phyloP scores from a whole-genome alignment of 2,329 filamentous ascomycete species.

The Epichloe elymi region DNA sequence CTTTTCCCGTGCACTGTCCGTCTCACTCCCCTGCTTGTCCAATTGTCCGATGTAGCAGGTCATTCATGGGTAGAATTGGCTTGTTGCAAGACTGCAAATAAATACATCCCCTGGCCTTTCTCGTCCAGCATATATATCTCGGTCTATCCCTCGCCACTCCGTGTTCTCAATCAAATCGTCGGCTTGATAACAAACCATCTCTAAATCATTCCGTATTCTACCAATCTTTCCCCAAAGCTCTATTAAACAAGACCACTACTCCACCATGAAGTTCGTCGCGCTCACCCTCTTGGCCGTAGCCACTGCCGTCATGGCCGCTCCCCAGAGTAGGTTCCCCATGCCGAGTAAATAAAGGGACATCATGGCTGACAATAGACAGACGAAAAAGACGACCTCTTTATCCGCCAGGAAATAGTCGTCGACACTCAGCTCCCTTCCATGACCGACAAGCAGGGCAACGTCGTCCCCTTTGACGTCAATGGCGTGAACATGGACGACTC shows the following conservation, averaged over 20 bases:
- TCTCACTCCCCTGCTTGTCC: neutral
- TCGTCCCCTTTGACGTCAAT: slow-evolving; percentile 30
- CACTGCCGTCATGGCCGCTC: slow-evolving; percentile 30
- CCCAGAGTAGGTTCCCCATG: slow-evolving; percentile 13
- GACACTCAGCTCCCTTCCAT: slow-evolving; percentile 29
- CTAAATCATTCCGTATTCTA: too few relatives aligned
- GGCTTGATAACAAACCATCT: too few relatives aligned
- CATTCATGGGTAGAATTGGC: neutral
- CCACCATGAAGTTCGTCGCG: slow-evolving; percentile 41
- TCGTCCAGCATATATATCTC: neutral
- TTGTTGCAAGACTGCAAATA: neutral
- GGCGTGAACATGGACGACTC: slow-evolving; percentile 28
- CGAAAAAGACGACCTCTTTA: neutral
- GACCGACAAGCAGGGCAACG: slow-evolving; percentile 30
- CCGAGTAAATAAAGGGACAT: too few relatives aligned
- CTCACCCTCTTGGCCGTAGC: slow-evolving; percentile 33
- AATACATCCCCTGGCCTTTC: too few relatives aligned
- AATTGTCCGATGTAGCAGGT: neutral
- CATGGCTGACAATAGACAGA: neutral
- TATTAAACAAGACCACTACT: neutral
- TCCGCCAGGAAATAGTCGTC: slow-evolving; percentile 3
- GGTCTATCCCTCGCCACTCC: neutral
- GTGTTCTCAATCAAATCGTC: too few relatives aligned
- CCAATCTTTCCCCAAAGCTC: neutral
- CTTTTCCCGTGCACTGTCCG: neutral